Evolutionary conservation across 345 rosid genomes (phyloP).

Genomic region (Hirschfeldia incana): DNA sequence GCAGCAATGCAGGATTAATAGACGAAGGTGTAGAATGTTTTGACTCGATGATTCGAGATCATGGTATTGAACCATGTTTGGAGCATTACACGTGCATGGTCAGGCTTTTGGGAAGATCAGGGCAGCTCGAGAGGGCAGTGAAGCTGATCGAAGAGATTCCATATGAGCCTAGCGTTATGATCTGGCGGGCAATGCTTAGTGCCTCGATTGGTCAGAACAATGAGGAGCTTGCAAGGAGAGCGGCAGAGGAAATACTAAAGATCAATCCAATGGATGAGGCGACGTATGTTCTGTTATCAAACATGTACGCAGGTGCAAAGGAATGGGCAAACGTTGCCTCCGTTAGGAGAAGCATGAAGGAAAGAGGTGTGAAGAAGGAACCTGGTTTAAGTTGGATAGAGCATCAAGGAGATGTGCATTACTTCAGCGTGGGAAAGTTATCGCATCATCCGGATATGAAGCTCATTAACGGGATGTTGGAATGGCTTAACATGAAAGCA

Average conservation of each 20-base stretch:
- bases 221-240: slow-evolving; percentile 59
- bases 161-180: slow-evolving; percentile 63
- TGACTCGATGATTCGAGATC: slow-evolving; percentile 63
- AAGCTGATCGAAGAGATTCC: slow-evolving; percentile 70
- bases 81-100: slow-evolving; percentile 90
- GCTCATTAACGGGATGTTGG: slow-evolving; percentile 72
- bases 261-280: slow-evolving; percentile 76
- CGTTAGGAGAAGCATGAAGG: slow-evolving; percentile 69
- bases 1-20: slow-evolving; percentile 73
- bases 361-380: slow-evolving; percentile 70
- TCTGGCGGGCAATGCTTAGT: slow-evolving; percentile 88
- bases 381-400: slow-evolving; percentile 94
- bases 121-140: slow-evolving; percentile 67
- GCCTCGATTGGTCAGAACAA: slow-evolving; percentile 73
- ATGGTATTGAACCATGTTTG: slow-evolving; percentile 65
- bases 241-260: slow-evolving; percentile 62
- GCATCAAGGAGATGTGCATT: slow-evolving; percentile 60
- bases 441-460: slow-evolving; percentile 67
- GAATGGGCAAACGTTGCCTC: slow-evolving; percentile 66
- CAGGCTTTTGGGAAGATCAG: slow-evolving; percentile 77
- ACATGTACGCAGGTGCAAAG: slow-evolving; percentile 71
- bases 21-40: slow-evolving; percentile 66
- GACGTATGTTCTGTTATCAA: slow-evolving; percentile 69
- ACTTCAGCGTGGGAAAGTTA: slow-evolving; percentile 64
- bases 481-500: slow-evolving; percentile 78